Conservation (phyloP, 257 asterid genomes). For the Mentha longifolia region DNA sequence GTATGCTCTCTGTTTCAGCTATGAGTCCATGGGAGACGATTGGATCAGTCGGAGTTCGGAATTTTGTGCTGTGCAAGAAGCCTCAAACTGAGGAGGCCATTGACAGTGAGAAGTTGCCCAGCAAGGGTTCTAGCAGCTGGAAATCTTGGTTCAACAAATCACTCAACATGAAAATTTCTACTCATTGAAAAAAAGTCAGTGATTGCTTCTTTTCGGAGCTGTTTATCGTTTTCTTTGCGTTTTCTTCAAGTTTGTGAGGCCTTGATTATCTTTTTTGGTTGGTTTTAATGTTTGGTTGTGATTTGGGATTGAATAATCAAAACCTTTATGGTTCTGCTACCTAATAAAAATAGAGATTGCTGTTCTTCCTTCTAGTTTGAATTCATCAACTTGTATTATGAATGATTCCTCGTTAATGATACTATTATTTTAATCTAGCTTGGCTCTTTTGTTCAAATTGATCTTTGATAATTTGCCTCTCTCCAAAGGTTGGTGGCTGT, state of each 20-base stretch:
- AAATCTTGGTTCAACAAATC: slow-evolving; percentile 84
- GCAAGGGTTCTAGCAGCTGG: slow-evolving; percentile 68
- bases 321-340: slow-evolving; percentile 21
- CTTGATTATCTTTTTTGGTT: not conserved
- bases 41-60: slow-evolving; percentile 81
- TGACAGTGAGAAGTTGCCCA: slow-evolving; percentile 39
- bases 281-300: not conserved
- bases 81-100: slow-evolving; percentile 46
- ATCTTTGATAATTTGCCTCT: not conserved
- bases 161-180: slow-evolving; percentile 60
- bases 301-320: slow-evolving; percentile 18
- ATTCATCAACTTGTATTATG: not conserved
- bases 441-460: not conserved
- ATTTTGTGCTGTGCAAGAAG: slow-evolving; percentile 86
- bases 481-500: not conserved
- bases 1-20: slow-evolving; percentile 47
- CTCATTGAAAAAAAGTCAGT: slow-evolving; percentile 50
- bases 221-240: slow-evolving; percentile 1
- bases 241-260: not conserved
- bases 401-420: not conserved
- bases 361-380: not conserved
- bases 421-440: not conserved
- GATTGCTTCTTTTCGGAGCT: not conserved
- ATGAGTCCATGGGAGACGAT: slow-evolving; percentile 85
- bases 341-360: slow-evolving; percentile 8